A percentile compares a stretch with the other conserved stretches of the same genome.
phyloP scores from a whole-genome alignment of 176 grass and related monocot genomes.

The Hsuehochloa calcarea region DNA sequence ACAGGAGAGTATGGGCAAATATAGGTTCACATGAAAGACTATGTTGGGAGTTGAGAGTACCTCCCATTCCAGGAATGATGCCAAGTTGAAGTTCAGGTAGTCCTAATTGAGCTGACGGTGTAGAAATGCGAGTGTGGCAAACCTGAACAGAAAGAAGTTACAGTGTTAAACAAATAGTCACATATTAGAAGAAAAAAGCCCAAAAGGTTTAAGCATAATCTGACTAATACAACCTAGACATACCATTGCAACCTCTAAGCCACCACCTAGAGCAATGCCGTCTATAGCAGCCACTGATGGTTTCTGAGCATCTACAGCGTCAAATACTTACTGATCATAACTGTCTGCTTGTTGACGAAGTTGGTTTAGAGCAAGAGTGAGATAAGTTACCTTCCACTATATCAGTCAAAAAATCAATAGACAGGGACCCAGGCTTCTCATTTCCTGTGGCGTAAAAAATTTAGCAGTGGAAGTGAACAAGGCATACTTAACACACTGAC shows the following conservation, averaged over 20 bases:
- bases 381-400: conserved; percentile 58
- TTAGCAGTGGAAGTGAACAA: conserved; percentile 1
- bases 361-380: not conserved
- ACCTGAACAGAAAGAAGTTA: conserved; percentile 43
- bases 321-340: conserved; percentile 13
- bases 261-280: conserved; percentile 81
- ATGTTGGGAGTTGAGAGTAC: conserved; percentile 40
- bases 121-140: conserved; percentile 73
- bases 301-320: conserved; percentile 64
- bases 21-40: not conserved
- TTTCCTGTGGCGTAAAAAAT: conserved; percentile 39
- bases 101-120: conserved; percentile 71
- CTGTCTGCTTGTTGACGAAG: not conserved
- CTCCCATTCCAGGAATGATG: conserved; percentile 92
- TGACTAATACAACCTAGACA: not conserved
- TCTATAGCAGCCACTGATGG: conserved; percentile 85
- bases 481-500: not conserved
- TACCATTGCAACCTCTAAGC: conserved; percentile 94
- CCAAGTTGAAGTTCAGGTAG: conserved; percentile 86
- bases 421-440: conserved; percentile 45
- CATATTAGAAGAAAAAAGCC: not conserved
- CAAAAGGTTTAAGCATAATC: not conserved
- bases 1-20: not conserved
- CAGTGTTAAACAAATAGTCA: conserved; percentile 19
- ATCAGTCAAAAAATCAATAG: conserved; percentile 65